Evolutionary conservation across 306 rosid species (phyloP).

Genomic region (Cicer chorassanicum): DNA sequence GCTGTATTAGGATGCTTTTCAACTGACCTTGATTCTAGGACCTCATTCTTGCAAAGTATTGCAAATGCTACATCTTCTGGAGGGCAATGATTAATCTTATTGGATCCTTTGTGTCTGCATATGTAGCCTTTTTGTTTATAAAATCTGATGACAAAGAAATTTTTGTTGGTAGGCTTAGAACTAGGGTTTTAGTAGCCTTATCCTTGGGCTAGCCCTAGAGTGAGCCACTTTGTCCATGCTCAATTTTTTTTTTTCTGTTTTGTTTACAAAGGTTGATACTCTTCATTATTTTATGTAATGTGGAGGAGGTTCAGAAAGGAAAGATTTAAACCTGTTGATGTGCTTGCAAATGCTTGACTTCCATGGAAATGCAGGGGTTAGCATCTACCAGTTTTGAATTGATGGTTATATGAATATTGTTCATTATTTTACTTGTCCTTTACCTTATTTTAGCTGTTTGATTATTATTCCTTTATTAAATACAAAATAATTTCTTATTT

Average conservation of each 20-base stretch:
- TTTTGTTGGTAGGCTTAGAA: too few species aligned
- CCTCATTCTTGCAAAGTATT: conserved; percentile 71
- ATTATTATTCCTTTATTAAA: too few species aligned
- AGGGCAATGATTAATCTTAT: conserved; percentile 31
- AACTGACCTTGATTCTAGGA: conserved; percentile 60
- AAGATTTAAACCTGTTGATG: background rate
- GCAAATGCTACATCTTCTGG: conserved; percentile 53
- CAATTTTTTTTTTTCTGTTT: background rate
- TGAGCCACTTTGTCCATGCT: conserved; percentile 34
- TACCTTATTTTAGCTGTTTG: background rate
- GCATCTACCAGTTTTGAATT: conserved; percentile 1
- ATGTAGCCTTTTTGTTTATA: too few species aligned
- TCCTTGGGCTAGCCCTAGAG: too few species aligned
- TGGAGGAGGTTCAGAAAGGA: conserved; percentile 25
- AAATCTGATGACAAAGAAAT: too few species aligned
- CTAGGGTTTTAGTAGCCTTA: too few species aligned
- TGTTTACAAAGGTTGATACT: background rate
- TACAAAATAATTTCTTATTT: too few species aligned
- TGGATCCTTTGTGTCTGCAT: background rate
- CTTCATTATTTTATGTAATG: conserved; percentile 29
- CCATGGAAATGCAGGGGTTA: background rate
- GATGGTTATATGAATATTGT: background rate
- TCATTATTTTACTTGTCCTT: background rate
- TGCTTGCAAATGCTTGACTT: conserved; percentile 10
- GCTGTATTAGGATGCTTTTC: conserved; percentile 78